Base-by-base conservation (phyloP, 2,329 filamentous ascomycete species). In the Fusarium phyllophilum region DNA sequence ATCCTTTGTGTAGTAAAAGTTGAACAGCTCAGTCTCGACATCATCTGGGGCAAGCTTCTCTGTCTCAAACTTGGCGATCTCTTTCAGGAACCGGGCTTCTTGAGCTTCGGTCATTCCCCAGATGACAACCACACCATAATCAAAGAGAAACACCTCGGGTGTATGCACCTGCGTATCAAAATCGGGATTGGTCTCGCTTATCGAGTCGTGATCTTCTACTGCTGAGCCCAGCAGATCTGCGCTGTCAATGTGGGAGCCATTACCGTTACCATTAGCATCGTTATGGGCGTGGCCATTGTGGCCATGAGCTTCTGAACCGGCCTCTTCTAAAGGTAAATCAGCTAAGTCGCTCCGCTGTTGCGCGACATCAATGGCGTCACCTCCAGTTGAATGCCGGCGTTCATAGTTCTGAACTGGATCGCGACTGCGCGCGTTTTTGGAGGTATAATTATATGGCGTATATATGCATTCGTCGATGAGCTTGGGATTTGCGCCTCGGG, bases 381-480 rank as follows among this genome's bases (percentile, higher is more conserved):
- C 91, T 66, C 93, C 93, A 56, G 95, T 93, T 17, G 91, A 93
- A 81, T 94, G 94, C 63, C 94, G 87, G 72, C 94, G 86, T 78
- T 94, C 92, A 55, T 88, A 86, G 34, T 83, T 82, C 62, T 84
- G 83, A 12, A 85, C 80, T 7, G 86, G 84, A 33, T 85, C 81
- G 12, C 76, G 78, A 49, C 48, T 71, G 38, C 65, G 75, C 24
- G 62, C 76, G 42, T 80, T 68, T 62, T 89, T 87, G 46, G 87
- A 86, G 14, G 62, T 55, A 81, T 98, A 98, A 78, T 91, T 92
- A 82, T 97, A 99, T 0, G 96, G 94, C 17, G 96, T 94, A 83
- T 99, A 99, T 76, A 99, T 94, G 82, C 96, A 99, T 83, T 99
- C 96, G 81, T 99, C 96, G 77, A 98, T 98, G 66, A 96, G 85